A percentile compares a stretch with the other conserved stretches of the same genome.
phyloP scores from a whole-genome alignment of 2,329 filamentous ascomycete species.

The Tolypocladium endophyticum region DNA sequence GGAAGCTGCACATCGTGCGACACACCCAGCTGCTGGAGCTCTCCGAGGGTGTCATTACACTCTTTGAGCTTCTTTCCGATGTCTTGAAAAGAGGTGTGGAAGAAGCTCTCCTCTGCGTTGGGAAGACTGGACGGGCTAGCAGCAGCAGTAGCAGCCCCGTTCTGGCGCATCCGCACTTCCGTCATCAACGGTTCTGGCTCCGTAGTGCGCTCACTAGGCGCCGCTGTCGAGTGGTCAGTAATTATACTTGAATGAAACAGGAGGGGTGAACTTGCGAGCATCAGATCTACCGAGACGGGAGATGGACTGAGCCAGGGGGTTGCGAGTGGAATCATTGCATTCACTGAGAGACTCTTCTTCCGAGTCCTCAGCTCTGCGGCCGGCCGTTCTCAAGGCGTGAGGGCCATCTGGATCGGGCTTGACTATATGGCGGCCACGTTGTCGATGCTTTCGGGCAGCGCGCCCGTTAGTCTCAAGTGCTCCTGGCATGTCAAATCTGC shows the following conservation, averaged over 20 bases:
- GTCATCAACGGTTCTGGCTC: slow-evolving; percentile 27
- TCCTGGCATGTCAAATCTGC: neutral
- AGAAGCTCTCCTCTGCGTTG: slow-evolving; percentile 26
- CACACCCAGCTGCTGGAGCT: slow-evolving; percentile 63
- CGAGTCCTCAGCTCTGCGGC: neutral
- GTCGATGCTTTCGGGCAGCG: neutral
- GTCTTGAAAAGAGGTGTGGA: slow-evolving; percentile 33
- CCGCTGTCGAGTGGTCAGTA: slow-evolving; percentile 17
- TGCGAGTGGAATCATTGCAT: slow-evolving; percentile 7
- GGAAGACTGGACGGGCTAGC: slow-evolving; percentile 12
- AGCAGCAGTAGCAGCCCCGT: slow-evolving; percentile 1
- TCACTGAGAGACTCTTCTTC: slow-evolving; percentile 8
- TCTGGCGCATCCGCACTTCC: slow-evolving; percentile 22
- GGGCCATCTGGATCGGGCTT: slow-evolving; percentile 16
- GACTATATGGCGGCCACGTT: slow-evolving; percentile 3
- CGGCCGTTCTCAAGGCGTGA: neutral
- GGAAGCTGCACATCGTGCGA: slow-evolving; percentile 62
- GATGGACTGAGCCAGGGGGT: slow-evolving; percentile 11
- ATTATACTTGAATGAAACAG: neutral
- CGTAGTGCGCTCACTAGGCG: slow-evolving; percentile 23
- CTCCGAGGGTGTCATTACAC: slow-evolving; percentile 54
- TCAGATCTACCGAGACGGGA: slow-evolving; percentile 22
- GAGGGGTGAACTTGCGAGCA: slow-evolving; percentile 22
- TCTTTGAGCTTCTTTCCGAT: slow-evolving; percentile 55
- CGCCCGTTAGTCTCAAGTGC: neutral